Evolutionary conservation across 805 yeast genomes (phyloP), one percentile per base, ranked within the genome.

Genomic region (Saccharomycopsis selenospora): DNA sequence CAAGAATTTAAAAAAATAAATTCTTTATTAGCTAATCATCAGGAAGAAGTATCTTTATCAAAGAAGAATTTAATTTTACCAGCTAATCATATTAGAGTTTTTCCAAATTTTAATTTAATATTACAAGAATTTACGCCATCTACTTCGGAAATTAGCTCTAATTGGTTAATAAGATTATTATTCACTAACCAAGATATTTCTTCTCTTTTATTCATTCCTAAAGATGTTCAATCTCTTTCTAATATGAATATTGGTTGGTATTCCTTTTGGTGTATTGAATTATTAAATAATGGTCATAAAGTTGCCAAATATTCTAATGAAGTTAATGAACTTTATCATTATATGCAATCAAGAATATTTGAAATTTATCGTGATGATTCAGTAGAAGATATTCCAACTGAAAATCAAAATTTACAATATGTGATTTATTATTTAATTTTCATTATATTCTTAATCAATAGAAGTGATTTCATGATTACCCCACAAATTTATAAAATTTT

Each of bases 371-470:
- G 8, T 14, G 6, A 20, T 20, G 38, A 33, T 33, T 17, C 18
- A 4, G 38, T 33, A 33, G 38, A 33, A 33, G 18, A 33, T 14
- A 20, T 20, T 14, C 18, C 38, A 5, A n/a, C n/a, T n/a, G n/a
- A n/a, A n/a, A 10, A 33, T 10, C n/a, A 14, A 20, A 36, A 30
- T 33, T 17, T 43, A 13, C 33, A 49, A 33, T 46, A 48, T 24
- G 46, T 45, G 5, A 23, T 52, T 3, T 52, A 33, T 36, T 45
- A 49, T 36, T 20, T 52, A 18, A 20, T 49, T 11, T 33, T 33
- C 38, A 4, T 33, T 6, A 14, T 33, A 20, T 33, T 33, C 17
- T 5, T 33, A 20, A 14, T 33, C 38, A 33, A 33, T 14, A 33
- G 10, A 10, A 14, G 20, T 10, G 38, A 20, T 17, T 33, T 33